Evolutionary conservation across 768 basidiomycete genomes (phyloP), one percentile per base, ranked within the genome.

Genomic region (Russula emetica): DNA sequence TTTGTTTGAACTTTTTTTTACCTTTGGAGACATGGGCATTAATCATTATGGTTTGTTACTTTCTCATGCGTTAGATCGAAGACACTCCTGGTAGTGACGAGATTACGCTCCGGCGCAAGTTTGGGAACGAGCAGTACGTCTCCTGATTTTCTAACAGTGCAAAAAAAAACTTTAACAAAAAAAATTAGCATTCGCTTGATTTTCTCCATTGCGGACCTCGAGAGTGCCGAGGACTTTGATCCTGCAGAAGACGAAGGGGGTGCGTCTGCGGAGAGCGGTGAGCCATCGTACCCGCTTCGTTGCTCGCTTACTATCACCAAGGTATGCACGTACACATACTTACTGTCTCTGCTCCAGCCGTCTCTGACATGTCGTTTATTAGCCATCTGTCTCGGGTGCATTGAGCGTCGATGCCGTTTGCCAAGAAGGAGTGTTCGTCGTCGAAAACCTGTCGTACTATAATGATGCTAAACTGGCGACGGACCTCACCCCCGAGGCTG

Each of bases 371-470:
- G 16, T 13, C 24, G 9, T 26, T 24, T 49, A 47, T 22, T 64
- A 90, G 88, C 70, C 77, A 18, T 74, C 74, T 20, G 77, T 70
- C 38, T 75, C 80, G 16, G 92, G 92, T 5, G 86, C 91, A 3
- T 73, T 98, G 67, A 87, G 85, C 62, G 76, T 94, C 56, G 92
- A 95, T 70, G 82, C 90, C 69, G 78, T 87, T 67, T 84, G 82
- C 69, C 89, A 93, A 74, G 88, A 91, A 38, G 90, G 89, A 50
- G 73, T 82, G 28, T 94, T 96, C 72, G 74, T 88, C n/a, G 79
- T 95, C 58, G 94, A 97, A 74, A 96, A 92, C 75, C 83, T 95
- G 66, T 85, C 94, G 2, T 94, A 80, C 79, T 98, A 96, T 76
- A 74, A 78, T 1, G 90, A 94, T 68, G 76, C 79, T 34, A 81